Base-by-base conservation (phyloP, 768 basidiomycete species). In the Leccinum uliginosum region DNA sequence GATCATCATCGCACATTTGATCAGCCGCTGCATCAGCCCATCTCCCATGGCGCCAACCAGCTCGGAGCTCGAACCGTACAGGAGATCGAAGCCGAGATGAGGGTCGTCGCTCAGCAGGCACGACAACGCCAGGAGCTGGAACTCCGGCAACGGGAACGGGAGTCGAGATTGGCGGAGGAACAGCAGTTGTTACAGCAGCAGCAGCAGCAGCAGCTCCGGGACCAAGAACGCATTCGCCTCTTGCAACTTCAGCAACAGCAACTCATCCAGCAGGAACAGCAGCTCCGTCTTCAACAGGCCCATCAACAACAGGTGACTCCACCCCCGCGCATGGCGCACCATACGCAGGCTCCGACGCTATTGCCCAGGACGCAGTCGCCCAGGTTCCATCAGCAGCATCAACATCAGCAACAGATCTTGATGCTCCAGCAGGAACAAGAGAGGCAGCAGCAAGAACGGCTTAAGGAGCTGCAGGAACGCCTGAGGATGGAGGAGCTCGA, bases 31-130 rank as follows among this genome's bases (percentile, higher is more conserved):
- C 78, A 76, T 19, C 75, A 72, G 56, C 59, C 67, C 7, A 63
- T 67, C 54, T 67, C 74, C 15, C 76, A 71, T 57, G 73, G 68
- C 47, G 26, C 62, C 30, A 63, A 61, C 53, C 75, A 75, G 43
- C 66, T 65, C 6, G 77, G 78, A 34, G 76, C 78, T 10, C 83
- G 84, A 19, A 91, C 89, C 0, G 67, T 93, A 26, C 85, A 89
- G 61, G 91, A 93, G 61, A 86, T 93, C 57, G 91, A 93, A 65
- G 82, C 84, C 3, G 91, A 93, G 70, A 90, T 92, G 88, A 78
- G 79, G n/a, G 79, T 80, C 7, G 80, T 78, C 23, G 82, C 83
- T 27, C 78, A 82, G 52, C 78, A 81, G 58, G 68, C 71, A 10
- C 70, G 75, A 26, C 62, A 71, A 60, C 61, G 71, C 6, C 75